These are phyloP conservation scores for Mortierella sp. DNA, from an alignment of 371 early-diverging fungal species.

Conservation along the genomic window DNA sequence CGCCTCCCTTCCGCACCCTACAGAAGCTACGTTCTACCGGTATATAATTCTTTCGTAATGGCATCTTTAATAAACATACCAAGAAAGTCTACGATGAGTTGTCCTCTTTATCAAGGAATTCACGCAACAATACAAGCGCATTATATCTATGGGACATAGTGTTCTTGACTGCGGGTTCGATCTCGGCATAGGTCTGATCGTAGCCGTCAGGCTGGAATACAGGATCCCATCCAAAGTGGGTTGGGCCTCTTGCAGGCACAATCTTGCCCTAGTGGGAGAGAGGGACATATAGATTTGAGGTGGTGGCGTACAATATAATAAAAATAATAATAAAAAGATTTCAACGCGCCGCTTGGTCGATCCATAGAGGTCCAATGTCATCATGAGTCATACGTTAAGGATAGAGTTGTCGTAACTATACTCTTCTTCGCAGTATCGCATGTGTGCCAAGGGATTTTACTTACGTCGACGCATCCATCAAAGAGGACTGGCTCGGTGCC, in stretches of 20 bases:
- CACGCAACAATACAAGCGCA: conserved; percentile 81
- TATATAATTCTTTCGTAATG: no score
- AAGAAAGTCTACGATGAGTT: conserved; percentile 1
- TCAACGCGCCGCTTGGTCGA: no score
- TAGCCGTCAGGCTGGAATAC: conserved; percentile 91
- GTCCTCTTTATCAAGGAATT: conserved; percentile 54
- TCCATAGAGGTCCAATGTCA: not conserved
- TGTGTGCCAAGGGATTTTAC: no score
- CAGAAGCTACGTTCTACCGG: no score
- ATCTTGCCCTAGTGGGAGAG: conserved; percentile 77
- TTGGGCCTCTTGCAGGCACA: conserved; percentile 88
- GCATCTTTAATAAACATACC: no score
- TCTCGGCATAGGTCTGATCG: conserved; percentile 90
- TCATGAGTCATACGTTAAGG: conserved; percentile 1
- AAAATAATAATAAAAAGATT: no score
- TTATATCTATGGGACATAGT: conserved; percentile 89
- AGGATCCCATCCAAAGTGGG: conserved; percentile 96
- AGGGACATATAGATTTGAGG: not conserved
- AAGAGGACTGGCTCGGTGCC: conserved; percentile 90
- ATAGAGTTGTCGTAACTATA: no score
- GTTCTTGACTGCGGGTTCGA: conserved; percentile 87
- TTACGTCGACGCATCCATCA: conserved; percentile 85
- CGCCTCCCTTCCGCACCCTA: no score
- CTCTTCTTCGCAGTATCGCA: no score
- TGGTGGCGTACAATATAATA: no score